A percentile compares a stretch with the other conserved stretches of the same genome.
These are phyloP conservation scores for Schizophyllum amplum DNA, from an alignment of 1,284 basidiomycete species.

Conservation along the genomic window DNA sequence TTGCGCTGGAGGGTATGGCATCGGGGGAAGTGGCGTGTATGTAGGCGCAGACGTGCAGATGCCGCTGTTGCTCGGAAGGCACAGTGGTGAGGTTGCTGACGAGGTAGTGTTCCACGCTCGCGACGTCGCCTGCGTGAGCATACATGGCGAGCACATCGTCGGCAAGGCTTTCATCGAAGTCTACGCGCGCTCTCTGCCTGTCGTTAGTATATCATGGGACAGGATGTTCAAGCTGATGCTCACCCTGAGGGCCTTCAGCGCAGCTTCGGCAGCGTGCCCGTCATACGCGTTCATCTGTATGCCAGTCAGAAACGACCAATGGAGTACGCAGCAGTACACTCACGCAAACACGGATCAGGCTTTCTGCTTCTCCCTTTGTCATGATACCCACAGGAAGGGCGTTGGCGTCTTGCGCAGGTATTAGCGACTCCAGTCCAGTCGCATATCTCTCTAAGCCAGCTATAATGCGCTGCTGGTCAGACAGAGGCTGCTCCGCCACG, in stretches of 20 bases:
- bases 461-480: neutral
- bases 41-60: constrained; percentile 61
- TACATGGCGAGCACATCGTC: neutral
- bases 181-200: neutral
- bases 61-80: constrained; percentile 41
- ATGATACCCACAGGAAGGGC: neutral
- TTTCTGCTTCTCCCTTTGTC: neutral
- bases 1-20: constrained; percentile 45
- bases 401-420: neutral
- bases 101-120: neutral
- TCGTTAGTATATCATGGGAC: neutral
- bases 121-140: neutral
- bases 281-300: neutral
- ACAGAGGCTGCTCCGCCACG: neutral
- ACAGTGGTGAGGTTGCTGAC: neutral
- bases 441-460: neutral
- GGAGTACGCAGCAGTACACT: neutral
- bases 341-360: neutral
- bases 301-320: neutral
- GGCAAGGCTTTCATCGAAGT: neutral
- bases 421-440: neutral
- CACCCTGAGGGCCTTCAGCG: neutral
- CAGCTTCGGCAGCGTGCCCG: neutral
- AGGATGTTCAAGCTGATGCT: neutral
- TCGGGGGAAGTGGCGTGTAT: constrained; percentile 32